Percentiles rank a stretch among this genome's conserved stretches.
Evolutionary conservation across 2,329 filamentous ascomycete genomes (phyloP).

Genomic region (Calycina herbarum): DNA sequence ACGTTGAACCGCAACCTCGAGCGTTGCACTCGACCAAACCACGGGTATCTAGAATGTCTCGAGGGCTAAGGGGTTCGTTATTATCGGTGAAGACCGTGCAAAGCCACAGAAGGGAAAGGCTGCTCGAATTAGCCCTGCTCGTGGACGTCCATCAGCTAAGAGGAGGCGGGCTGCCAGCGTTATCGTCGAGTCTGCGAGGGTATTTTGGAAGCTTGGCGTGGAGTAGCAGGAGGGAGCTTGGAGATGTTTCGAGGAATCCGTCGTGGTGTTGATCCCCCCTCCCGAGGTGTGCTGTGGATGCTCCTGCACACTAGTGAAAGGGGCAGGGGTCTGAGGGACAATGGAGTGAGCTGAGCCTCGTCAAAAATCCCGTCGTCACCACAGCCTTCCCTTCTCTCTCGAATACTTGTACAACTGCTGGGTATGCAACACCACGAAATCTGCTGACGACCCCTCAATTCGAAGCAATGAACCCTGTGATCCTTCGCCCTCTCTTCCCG

Average conservation of each 20-base stretch:
- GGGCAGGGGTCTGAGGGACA: neutral
- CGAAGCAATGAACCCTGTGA: slow-evolving; percentile 30
- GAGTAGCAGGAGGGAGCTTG: slow-evolving; percentile 8
- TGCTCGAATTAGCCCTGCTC: slow-evolving; percentile 30
- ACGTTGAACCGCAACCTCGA: neutral
- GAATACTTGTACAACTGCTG: neutral
- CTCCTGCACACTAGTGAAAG: neutral
- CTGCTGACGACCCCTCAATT: slow-evolving; percentile 5
- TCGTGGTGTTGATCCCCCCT: slow-evolving; percentile 21
- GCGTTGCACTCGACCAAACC: neutral
- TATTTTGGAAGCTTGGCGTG: slow-evolving; percentile 10
- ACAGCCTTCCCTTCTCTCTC: slow-evolving; percentile 21
- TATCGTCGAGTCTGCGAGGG: slow-evolving; percentile 13
- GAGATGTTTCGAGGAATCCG: slow-evolving; percentile 5
- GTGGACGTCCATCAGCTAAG: slow-evolving; percentile 32
- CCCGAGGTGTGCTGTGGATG: neutral
- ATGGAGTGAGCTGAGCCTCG: slow-evolving; percentile 18
- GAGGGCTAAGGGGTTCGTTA: neutral
- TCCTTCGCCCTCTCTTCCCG: slow-evolving; percentile 28
- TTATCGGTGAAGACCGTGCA: neutral
- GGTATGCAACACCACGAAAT: slow-evolving; percentile 2
- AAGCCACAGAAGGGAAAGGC: slow-evolving; percentile 19
- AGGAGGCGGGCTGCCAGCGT: slow-evolving; percentile 29
- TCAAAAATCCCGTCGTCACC: slow-evolving; percentile 23
- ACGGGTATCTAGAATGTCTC: neutral